Conservation (phyloP, 225 moss, liverwort and hornwort genomes). For the Bryoerythrophyllum caledonicum region DNA sequence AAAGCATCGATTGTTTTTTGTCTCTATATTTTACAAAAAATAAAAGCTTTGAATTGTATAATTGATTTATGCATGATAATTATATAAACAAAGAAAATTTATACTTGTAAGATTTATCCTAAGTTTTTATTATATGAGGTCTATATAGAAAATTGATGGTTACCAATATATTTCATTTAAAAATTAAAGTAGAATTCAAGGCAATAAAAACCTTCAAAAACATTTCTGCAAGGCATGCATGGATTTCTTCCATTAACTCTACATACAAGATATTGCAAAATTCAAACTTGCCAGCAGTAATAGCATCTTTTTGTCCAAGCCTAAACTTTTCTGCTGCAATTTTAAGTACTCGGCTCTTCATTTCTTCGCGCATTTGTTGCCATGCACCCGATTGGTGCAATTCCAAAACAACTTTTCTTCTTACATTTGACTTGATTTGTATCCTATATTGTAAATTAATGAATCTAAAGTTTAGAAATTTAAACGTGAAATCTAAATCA, state of each 20-base stretch:
- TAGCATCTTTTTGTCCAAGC: conserved; percentile 55
- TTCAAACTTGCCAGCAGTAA: conserved; percentile 77
- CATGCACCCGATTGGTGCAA: conserved; percentile 73
- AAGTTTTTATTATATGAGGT: neutral
- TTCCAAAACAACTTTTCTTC: conserved; percentile 68
- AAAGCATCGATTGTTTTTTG: conserved; percentile 14
- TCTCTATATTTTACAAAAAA: conserved; percentile 23
- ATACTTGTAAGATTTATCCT: too few relatives aligned
- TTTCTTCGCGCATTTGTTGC: conserved; percentile 89
- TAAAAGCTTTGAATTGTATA: neutral
- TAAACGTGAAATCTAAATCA: too few relatives aligned
- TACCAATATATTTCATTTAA: neutral
- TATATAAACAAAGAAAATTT: neutral
- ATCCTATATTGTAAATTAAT: conserved; percentile 33
- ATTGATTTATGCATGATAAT: neutral
- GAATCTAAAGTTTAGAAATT: fast-evolving
- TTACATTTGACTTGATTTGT: conserved; percentile 65
- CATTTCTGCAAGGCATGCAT: conserved; percentile 62
- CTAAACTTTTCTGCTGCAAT: conserved; percentile 69
- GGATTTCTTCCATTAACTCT: conserved; percentile 67
- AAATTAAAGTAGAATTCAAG: neutral
- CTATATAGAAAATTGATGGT: neutral
- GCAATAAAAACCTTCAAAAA: conserved; percentile 63
- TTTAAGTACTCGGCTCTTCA: conserved; percentile 75
- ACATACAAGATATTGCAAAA: conserved; percentile 88